Base-by-base conservation (phyloP, 176 grass and related monocot genomes). In the Pontederia crassipes region DNA sequence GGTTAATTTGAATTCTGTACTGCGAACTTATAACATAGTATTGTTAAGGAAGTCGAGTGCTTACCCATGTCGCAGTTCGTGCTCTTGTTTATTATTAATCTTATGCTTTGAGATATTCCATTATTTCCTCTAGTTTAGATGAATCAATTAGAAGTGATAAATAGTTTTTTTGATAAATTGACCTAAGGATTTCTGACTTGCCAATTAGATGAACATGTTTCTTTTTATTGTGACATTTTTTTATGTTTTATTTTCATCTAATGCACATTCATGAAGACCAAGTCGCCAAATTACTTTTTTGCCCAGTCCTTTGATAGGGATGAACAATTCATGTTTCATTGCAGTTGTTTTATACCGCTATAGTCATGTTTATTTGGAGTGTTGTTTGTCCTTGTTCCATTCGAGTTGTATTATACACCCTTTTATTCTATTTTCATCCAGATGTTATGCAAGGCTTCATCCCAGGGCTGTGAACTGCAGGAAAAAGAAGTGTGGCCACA, bases 401-500 rank as follows among this genome's bases (percentile, higher is more conserved):
- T 3, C 6, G 32, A 40, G 32, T 40, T 40, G 32, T 40, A 40
- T n/a, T n/a, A 53, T 14, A 11, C 6, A 54, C 5, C 51, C 51
- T 15, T 54, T 16, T 16, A 2, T 12, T 4, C n/a, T 54, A 15
- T 54, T 16, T 54, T 16, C 51, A 8, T 54, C 51, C 56, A 95
- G 85, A 71, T 95, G 85, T 73, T 95, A 95, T 60, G 89, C 89
- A 2, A 79, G 89, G 10, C 75, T 95, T 32, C 89, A 89, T 49
- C 85, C 85, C 10, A 87, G 89, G 77, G 89, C 89, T 74, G 89
- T 95, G 27, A 86, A 95, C 60, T 95, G 89, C 76, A 81, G 89
- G 20, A 95, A 95, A 79, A 95, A 95, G 82, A 95, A 89, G 61
- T 95, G 89, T 64, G 89, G 89, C 32, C 89, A 95, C 82, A 95